phyloP scores from a whole-genome alignment of 73 alveolate species.

The Paraurostyla sp. region DNA sequence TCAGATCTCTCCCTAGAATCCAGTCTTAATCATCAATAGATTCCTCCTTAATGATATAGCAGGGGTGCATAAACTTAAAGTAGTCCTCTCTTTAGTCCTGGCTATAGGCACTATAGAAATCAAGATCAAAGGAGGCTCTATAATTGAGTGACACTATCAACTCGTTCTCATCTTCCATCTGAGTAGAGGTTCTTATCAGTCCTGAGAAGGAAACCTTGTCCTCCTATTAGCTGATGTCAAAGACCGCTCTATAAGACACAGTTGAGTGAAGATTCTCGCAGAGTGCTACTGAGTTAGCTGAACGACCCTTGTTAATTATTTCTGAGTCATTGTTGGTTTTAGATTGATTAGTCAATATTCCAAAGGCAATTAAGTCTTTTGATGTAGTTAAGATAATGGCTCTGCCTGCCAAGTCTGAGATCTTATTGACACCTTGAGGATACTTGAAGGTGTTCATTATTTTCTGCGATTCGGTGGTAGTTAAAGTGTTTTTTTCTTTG shows the following conservation, averaged over 20 bases:
- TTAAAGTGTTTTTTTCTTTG: background rate
- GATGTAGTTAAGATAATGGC: conserved; percentile 1
- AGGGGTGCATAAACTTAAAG: background rate
- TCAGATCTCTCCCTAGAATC: conserved; percentile 35
- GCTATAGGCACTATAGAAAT: conserved; percentile 2
- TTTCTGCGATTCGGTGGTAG: background rate
- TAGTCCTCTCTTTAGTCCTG: background rate
- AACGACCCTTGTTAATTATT: background rate
- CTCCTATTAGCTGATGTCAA: background rate
- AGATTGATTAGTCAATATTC: conserved; percentile 15
- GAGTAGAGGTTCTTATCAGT: background rate
- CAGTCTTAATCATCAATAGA: conserved; percentile 11
- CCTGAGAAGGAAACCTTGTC: conserved; percentile 8
- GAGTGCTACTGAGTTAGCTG: conserved; percentile 26
- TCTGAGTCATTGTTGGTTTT: background rate
- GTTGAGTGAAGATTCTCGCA: conserved; percentile 28
- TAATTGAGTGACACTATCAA: background rate
- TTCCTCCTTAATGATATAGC: background rate
- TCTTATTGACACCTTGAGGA: background rate
- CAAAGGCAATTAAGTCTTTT: conserved; percentile 31
- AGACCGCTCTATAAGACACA: conserved; percentile 20
- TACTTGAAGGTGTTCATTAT: background rate
- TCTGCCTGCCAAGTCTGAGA: conserved; percentile 42
- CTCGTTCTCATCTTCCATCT: conserved; percentile 34
- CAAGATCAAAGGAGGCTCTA: conserved; percentile 3